These are phyloP conservation scores for Calonectria montana DNA, from an alignment of 2,329 filamentous ascomycete species.

Conservation along the genomic window DNA sequence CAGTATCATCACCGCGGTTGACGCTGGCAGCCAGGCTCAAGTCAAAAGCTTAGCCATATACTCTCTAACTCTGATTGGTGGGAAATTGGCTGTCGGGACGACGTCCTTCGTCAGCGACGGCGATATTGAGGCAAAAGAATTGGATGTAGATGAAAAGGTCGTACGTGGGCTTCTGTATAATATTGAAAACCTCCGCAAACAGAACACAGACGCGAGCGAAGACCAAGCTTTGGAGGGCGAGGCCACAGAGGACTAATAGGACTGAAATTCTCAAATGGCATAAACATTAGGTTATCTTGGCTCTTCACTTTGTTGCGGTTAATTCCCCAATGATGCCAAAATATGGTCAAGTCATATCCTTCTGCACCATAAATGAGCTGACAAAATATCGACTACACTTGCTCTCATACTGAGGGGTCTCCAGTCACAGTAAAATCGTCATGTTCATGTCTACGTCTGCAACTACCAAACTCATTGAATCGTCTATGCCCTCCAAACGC, in stretches of 20 bases:
- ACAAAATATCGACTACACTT: neutral
- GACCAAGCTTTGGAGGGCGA: constrained; percentile 25
- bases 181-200: constrained; percentile 61
- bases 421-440: constrained; percentile 40
- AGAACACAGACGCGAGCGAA: constrained; percentile 41
- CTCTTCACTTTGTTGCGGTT: neutral
- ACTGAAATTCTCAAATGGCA: neutral
- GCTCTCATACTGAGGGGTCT: neutral
- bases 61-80: constrained; percentile 46
- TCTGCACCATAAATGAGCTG: neutral
- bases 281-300: neutral
- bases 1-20: constrained; percentile 54
- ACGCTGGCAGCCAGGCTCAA: constrained; percentile 45
- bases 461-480: constrained; percentile 51
- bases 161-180: constrained; percentile 58
- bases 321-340: neutral
- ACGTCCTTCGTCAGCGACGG: constrained; percentile 41
- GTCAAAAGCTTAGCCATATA: constrained; percentile 47
- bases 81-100: constrained; percentile 45
- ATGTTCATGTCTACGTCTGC: constrained; percentile 48
- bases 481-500: constrained; percentile 55
- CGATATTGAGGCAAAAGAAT: constrained; percentile 42
- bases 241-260: constrained; percentile 18
- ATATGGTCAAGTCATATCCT: neutral
- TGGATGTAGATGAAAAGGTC: constrained; percentile 51